Conservation (phyloP, 1,284 basidiomycete genomes). For the Thelephora terrestris region DNA sequence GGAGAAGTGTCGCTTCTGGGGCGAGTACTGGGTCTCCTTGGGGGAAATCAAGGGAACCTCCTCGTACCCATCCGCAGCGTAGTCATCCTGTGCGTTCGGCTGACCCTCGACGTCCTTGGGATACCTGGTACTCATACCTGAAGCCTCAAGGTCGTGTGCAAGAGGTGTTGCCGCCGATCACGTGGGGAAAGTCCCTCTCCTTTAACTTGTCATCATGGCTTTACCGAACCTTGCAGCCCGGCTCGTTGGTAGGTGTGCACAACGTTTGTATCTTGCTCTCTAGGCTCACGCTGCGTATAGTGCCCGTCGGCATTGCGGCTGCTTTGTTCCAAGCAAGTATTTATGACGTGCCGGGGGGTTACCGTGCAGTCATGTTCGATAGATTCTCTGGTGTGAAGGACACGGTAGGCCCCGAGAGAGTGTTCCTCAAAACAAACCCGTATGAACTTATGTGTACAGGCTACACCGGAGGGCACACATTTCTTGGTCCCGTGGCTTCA, state of each 20-base stretch:
- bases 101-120: too few relatives aligned
- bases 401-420: conserved; percentile 35
- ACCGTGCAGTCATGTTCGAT: conserved; percentile 97
- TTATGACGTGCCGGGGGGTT: conserved; percentile 92
- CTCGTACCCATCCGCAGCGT: too few relatives aligned
- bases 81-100: too few relatives aligned
- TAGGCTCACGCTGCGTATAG: conserved; percentile 27
- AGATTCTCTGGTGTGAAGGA: conserved; percentile 90
- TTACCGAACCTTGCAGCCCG: conserved; percentile 33
- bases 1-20: background rate
- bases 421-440: background rate
- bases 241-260: conserved; percentile 15
- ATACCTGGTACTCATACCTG: too few relatives aligned
- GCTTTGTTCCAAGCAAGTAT: conserved; percentile 67
- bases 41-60: background rate
- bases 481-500: conserved; percentile 94
- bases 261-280: background rate
- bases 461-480: conserved; percentile 92
- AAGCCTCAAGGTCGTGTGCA: too few relatives aligned
- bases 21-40: background rate
- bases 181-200: too few relatives aligned
- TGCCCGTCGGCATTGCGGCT: conserved; percentile 66
- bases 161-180: too few relatives aligned
- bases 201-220: conserved; percentile 26
- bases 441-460: conserved; percentile 32